Conservation (phyloP, 73 alveolate species). For the Halteria grandinella region DNA sequence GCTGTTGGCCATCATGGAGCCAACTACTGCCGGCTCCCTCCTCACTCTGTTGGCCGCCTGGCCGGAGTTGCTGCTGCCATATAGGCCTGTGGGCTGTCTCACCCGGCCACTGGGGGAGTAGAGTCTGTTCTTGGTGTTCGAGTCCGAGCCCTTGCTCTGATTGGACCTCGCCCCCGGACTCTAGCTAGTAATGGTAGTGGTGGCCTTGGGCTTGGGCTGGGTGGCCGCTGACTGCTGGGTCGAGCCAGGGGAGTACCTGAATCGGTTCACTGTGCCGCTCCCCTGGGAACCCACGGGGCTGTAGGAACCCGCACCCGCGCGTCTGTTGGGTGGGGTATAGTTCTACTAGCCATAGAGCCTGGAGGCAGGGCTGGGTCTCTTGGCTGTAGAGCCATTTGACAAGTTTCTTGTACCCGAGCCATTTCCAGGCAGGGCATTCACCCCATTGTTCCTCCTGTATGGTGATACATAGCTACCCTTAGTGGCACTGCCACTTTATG, state of each 20-base stretch:
- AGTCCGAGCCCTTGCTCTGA: too few species aligned
- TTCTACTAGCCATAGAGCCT: constrained; percentile 10
- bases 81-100: background rate
- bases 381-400: background rate
- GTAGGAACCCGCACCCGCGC: too few species aligned
- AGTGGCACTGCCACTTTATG: constrained; percentile 8
- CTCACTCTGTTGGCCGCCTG: constrained; percentile 52
- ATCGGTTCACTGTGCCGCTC: background rate
- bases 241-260: background rate
- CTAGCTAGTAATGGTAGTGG: too few species aligned
- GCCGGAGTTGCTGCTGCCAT: background rate
- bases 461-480: constrained; percentile 44
- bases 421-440: background rate
- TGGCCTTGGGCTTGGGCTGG: constrained; percentile 5
- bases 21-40: constrained; percentile 56
- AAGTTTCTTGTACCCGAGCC: background rate
- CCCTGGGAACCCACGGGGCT: too few species aligned
- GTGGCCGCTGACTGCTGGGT: constrained; percentile 6
- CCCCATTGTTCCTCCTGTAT: background rate
- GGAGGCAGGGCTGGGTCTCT: constrained; percentile 45
- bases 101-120: constrained; percentile 51
- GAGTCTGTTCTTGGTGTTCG: constrained; percentile 14
- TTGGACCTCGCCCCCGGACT: constrained; percentile 28
- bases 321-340: constrained; percentile 43
- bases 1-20: constrained; percentile 5